phyloP scores from a whole-genome alignment of 306 rosid genomes.

The Begonia masoniana region DNA sequence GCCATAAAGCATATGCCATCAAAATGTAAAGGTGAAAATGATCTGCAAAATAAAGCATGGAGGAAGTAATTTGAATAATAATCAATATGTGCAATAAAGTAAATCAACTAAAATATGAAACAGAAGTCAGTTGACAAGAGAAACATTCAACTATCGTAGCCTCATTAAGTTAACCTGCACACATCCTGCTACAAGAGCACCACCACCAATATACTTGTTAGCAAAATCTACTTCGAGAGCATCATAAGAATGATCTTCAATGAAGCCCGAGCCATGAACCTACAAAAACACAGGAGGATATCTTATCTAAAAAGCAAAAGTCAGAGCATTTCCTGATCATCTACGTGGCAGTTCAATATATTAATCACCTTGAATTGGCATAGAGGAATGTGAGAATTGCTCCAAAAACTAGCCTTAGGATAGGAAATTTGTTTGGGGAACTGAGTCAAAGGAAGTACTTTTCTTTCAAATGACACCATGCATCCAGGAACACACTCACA shows the following conservation, averaged over 20 bases:
- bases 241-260: constrained; percentile 65
- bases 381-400: constrained; percentile 48
- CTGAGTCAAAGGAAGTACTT: constrained; percentile 52
- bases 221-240: constrained; percentile 96
- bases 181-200: constrained; percentile 76
- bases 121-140: background rate
- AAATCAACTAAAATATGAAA: background rate
- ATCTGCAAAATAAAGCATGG: background rate
- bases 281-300: constrained; percentile 17
- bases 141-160: constrained; percentile 3
- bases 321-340: background rate
- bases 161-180: constrained; percentile 55
- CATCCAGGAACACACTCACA: constrained; percentile 52
- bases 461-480: constrained; percentile 75
- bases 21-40: background rate
- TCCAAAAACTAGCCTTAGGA: constrained; percentile 56
- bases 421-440: constrained; percentile 29
- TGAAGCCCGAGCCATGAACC: constrained; percentile 56
- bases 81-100: background rate
- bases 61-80: background rate
- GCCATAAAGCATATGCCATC: background rate
- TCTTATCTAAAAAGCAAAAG: background rate
- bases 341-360: background rate
- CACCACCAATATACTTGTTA: constrained; percentile 80
- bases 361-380: constrained; percentile 60